A percentile compares a stretch with the other conserved stretches of the same genome.
phyloP scores from a whole-genome alignment of 345 rosid genomes.

The Pseudoturritis turrita region DNA sequence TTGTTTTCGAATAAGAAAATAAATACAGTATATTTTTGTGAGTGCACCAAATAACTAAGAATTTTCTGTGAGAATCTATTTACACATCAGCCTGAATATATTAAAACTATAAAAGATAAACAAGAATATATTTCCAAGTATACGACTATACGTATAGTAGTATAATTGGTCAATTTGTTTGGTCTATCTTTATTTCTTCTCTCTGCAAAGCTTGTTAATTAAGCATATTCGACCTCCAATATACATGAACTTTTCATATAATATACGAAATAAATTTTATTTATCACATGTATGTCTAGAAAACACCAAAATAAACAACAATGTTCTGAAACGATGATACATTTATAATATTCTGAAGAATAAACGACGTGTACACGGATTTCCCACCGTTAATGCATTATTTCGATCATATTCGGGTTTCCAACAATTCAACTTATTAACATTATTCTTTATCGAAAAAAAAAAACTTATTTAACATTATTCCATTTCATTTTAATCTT shows the following conservation, averaged over 20 bases:
- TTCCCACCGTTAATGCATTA: conserved; percentile 23
- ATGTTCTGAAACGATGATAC: conserved; percentile 31
- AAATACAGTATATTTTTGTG: not conserved
- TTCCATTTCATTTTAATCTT: conserved; percentile 4
- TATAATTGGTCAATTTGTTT: conserved; percentile 17
- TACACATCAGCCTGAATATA: conserved; percentile 32
- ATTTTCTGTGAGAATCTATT: conserved; percentile 5
- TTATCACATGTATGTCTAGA: conserved; percentile 14
- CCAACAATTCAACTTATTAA: not conserved
- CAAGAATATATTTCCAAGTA: conserved; percentile 25
- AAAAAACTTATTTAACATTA: too few relatives aligned
- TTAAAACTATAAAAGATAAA: conserved; percentile 26
- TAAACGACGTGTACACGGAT: conserved; percentile 34
- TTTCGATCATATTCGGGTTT: conserved; percentile 17
- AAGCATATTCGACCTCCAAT: conserved; percentile 31
- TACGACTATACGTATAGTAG: conserved; percentile 26
- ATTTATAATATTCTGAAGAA: conserved; percentile 29
- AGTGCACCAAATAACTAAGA: not conserved
- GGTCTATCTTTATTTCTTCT: not conserved
- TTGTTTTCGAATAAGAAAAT: not conserved
- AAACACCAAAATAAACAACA: conserved; percentile 22
- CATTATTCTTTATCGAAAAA: too few relatives aligned
- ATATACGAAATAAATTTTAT: not conserved
- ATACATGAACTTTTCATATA: not conserved
- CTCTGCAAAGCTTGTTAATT: not conserved